A percentile compares a stretch with the other conserved stretches of the same genome.
Conservation (phyloP, 164 flowering plant genomes). For the Aristolochia contorta region DNA sequence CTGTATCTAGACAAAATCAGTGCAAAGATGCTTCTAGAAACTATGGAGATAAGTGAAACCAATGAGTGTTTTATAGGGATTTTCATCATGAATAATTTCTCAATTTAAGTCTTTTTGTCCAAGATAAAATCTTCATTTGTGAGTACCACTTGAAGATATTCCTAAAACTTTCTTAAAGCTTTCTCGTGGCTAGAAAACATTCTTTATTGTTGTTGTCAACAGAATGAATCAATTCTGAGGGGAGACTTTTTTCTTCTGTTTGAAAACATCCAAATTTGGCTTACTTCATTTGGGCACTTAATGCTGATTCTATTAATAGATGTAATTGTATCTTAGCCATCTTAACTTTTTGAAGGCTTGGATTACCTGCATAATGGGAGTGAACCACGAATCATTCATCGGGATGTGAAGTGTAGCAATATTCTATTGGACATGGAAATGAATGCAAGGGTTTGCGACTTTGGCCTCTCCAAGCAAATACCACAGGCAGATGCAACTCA, state of each 20-base stretch:
- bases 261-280: background rate
- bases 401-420: slow-evolving; percentile 79
- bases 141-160: too few relatives aligned
- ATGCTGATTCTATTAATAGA: background rate
- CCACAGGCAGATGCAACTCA: slow-evolving; percentile 58
- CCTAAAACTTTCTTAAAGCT: too few relatives aligned
- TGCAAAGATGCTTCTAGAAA: too few relatives aligned
- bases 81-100: too few relatives aligned
- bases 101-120: too few relatives aligned
- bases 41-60: too few relatives aligned
- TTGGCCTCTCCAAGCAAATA: slow-evolving; percentile 84
- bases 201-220: background rate
- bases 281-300: background rate
- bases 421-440: slow-evolving; percentile 67
- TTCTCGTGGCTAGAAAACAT: too few relatives aligned
- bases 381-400: slow-evolving; percentile 75
- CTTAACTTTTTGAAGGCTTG: slow-evolving; percentile 35
- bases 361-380: slow-evolving; percentile 81
- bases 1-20: background rate
- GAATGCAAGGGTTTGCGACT: slow-evolving; percentile 82
- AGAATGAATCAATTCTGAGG: background rate
- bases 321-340: background rate
- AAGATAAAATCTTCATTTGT: too few relatives aligned
- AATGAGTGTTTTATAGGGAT: too few relatives aligned
- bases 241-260: background rate